phyloP scores from a whole-genome alignment of 495 filamentous ascomycete species.

The Penicillium robsamsonii region DNA sequence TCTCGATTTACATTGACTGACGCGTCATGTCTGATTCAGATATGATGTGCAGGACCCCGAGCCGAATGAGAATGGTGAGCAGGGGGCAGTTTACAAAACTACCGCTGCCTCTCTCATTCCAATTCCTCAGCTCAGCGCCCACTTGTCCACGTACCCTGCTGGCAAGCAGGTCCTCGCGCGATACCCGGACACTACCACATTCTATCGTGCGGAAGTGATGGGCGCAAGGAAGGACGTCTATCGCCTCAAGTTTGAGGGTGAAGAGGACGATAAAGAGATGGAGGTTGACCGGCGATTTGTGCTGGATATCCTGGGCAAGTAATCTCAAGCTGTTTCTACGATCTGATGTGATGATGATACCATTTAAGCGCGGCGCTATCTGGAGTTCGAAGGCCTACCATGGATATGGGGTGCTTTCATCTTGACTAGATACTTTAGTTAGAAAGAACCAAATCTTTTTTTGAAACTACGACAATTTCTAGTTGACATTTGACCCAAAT shows the following conservation, averaged over 20 bases:
- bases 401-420: constrained; percentile 11
- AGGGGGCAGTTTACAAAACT: constrained; percentile 72
- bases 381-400: constrained; percentile 22
- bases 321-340: constrained; percentile 15
- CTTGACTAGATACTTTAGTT: constrained; percentile 10
- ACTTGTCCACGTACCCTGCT: constrained; percentile 66
- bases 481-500: neutral
- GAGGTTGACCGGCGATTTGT: constrained; percentile 78
- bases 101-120: constrained; percentile 78
- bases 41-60: constrained; percentile 96
- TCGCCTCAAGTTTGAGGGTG: constrained; percentile 77
- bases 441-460: neutral
- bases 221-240: constrained; percentile 61
- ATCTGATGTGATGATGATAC: constrained; percentile 32
- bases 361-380: constrained; percentile 33
- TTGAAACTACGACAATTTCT: neutral
- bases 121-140: constrained; percentile 61
- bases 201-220: constrained; percentile 95
- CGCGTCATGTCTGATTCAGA: constrained; percentile 38
- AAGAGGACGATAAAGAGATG: constrained; percentile 78
- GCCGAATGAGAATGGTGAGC: constrained; percentile 72
- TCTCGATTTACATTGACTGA: neutral
- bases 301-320: constrained; percentile 65
- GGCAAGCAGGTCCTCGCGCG: constrained; percentile 80
- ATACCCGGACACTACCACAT: constrained; percentile 92